phyloP scores from a whole-genome alignment of 2,329 filamentous ascomycete species.

The Aspergillus neoniger region DNA sequence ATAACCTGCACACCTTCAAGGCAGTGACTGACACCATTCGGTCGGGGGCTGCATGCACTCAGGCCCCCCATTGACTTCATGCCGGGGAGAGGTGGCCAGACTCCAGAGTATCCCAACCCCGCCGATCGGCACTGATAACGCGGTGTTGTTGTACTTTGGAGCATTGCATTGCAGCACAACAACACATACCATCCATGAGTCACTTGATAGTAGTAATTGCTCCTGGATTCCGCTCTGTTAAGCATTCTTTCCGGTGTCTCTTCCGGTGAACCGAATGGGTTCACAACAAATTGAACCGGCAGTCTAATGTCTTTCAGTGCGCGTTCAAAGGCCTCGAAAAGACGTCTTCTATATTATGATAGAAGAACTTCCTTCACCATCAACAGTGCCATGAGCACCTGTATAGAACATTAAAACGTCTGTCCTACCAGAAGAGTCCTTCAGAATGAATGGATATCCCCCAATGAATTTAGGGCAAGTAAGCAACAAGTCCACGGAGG shows the following conservation, averaged over 20 bases:
- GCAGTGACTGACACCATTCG: neutral
- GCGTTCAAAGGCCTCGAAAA: too few relatives aligned
- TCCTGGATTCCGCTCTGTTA: neutral
- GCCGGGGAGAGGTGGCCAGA: neutral
- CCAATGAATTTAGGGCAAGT: too few relatives aligned
- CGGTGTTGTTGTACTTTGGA: neutral
- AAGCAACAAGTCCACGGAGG: too few relatives aligned
- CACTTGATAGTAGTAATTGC: neutral
- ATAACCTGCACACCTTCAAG: neutral
- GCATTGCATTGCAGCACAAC: neutral
- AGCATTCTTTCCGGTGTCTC: neutral
- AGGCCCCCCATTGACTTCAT: neutral
- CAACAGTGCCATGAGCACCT: too few relatives aligned
- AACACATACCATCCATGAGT: neutral
- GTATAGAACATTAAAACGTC: too few relatives aligned
- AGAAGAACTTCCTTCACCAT: too few relatives aligned
- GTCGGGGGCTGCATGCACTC: neutral
- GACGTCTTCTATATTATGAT: too few relatives aligned
- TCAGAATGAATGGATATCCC: too few relatives aligned
- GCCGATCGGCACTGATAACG: slow-evolving; percentile 1
- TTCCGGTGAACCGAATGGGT: too few relatives aligned
- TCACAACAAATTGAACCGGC: too few relatives aligned
- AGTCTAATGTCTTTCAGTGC: too few relatives aligned
- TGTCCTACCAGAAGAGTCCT: too few relatives aligned
- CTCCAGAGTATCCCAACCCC: neutral